Percentiles rank a stretch among this genome's conserved stretches.
Conservation (phyloP, 2,329 filamentous ascomycete species). For the Ceratocystis colombiana region DNA sequence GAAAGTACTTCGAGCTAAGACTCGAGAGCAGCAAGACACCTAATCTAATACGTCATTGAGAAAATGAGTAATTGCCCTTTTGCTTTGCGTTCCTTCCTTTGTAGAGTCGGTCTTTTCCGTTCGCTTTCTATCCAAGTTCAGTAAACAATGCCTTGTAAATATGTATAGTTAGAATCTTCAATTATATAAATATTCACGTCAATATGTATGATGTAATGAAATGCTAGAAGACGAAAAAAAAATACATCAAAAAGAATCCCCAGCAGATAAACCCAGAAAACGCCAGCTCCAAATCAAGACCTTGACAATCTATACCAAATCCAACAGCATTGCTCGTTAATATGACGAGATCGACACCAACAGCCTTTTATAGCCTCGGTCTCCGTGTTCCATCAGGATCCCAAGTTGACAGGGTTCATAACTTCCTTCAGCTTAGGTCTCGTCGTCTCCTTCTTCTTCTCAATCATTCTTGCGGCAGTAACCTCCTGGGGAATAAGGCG, state of each 20-base stretch:
- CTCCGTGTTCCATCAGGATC: background rate
- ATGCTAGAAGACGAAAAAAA: background rate
- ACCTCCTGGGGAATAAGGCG: background rate
- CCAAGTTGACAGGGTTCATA: background rate
- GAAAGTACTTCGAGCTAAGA: background rate
- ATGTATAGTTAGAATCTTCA: background rate
- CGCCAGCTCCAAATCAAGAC: background rate
- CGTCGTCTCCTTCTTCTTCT: background rate
- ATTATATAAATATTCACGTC: background rate
- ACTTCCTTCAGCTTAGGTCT: background rate
- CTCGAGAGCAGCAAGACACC: background rate
- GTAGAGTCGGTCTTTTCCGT: no score
- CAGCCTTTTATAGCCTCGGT: background rate
- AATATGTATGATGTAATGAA: background rate
- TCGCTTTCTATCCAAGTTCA: background rate
- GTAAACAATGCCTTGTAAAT: background rate
- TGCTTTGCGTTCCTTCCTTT: background rate
- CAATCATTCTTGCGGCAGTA: background rate
- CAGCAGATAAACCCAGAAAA: background rate
- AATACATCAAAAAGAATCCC: background rate
- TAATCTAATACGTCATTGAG: background rate
- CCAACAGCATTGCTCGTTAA: background rate
- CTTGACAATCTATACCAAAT: background rate
- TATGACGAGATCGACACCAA: background rate
- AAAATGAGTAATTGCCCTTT: background rate